Evolutionary conservation across 2,329 filamentous ascomycete species (phyloP), one percentile per base, ranked within the genome.

Genomic region (Aulographum hederae): DNA sequence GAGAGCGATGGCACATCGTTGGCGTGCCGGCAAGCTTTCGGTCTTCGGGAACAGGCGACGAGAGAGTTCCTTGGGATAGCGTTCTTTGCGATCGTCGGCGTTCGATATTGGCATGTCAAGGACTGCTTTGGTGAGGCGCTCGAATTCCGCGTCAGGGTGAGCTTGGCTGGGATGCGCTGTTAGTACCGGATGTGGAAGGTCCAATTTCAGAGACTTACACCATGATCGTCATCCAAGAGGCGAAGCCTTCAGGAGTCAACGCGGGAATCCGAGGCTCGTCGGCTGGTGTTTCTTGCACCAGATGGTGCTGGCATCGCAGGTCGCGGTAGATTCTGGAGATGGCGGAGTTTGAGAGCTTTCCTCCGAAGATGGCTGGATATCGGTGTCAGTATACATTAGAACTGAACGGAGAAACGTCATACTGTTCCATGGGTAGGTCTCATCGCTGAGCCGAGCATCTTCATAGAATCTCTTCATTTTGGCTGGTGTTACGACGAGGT

Each of bases 41-140:
- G 52, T 50, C 0, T 58, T 56, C 0, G 82, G 82, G 25, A 92
- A 68, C 3, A 89, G 60, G 32, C 76, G 65, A 26, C 81, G 63
- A 1, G 79, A 74, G 3, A 92, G 63, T 41, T 84, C 74, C 39
- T 80, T 82, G 0, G 82, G 84, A 33, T 91, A 74, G 2, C 78
- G 63, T 50, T 85, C 78, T 8, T 67, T 70, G 39, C 63, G 67
- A 30, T 76, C 67, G 33, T 64, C 60, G 0, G 71, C 62, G 33
- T 74, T 70, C 43, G 50, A 72, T 42, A 91, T 77, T 1, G 80
- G 77, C 51, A 85, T 69, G 28, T 74, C 65, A 3, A 70, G 51
- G 3, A 85, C 67, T 15, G 81, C 69, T 35, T 67, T 71, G 27
- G 70, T 61, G 4, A 93, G 58, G 6, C 84, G 69, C 26, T 67